These are phyloP conservation scores for Batkoa obscura DNA, from an alignment of 371 early-diverging fungal genomes.

Conservation along the genomic window DNA sequence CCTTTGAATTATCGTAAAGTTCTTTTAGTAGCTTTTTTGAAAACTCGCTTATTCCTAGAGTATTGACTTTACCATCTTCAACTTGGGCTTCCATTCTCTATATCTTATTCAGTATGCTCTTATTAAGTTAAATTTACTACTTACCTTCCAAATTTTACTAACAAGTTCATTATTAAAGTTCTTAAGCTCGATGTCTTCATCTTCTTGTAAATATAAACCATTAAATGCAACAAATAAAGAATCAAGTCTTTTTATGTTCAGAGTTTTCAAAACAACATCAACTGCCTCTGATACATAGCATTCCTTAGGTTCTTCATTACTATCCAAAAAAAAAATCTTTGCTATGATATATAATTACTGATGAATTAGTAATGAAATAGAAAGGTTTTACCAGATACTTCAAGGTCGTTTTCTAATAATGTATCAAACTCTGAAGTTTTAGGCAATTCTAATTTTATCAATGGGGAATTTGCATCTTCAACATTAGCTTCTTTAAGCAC, in stretches of 20 bases:
- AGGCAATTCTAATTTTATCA: too few species aligned
- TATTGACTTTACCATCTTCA: not conserved
- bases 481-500: too few species aligned
- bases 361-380: too few species aligned
- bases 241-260: not conserved
- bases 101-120: not conserved
- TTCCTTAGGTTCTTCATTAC: too few species aligned
- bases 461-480: too few species aligned
- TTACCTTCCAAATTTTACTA: not conserved
- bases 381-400: too few species aligned
- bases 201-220: not conserved
- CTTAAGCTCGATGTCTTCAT: not conserved
- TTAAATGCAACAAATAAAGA: not conserved
- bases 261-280: not conserved
- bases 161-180: not conserved
- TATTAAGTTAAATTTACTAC: not conserved
- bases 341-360: too few species aligned
- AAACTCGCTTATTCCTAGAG: not conserved
- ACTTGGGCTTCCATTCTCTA: not conserved
- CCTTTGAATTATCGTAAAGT: not conserved
- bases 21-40: not conserved
- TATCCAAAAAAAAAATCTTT: too few species aligned
- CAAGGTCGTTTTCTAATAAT: too few species aligned
- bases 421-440: too few species aligned
- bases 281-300: not conserved